Conservation (phyloP, 306 rosid species). For the Quercus engelmannii region DNA sequence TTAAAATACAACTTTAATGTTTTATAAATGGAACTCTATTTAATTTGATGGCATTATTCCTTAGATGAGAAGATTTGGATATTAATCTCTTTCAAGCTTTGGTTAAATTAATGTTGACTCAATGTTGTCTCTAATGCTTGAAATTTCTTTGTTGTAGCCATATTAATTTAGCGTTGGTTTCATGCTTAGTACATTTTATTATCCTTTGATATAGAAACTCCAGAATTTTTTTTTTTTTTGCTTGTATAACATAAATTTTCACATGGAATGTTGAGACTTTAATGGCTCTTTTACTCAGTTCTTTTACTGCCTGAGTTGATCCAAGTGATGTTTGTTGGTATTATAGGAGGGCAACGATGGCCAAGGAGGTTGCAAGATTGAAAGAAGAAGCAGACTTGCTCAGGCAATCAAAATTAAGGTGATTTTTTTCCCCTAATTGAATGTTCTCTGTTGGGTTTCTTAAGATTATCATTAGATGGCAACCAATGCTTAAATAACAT, state of each 20-base stretch:
- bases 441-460: not conserved
- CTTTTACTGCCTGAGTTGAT: not conserved
- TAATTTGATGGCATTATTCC: not conserved
- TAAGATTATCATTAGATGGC: not conserved
- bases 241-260: not conserved
- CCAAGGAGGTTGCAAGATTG: slow-evolving; percentile 45
- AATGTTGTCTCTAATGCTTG: not conserved
- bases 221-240: not conserved
- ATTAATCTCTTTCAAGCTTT: not conserved
- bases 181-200: not conserved
- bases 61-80: not conserved
- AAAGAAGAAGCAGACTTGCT: slow-evolving; percentile 38
- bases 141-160: not conserved
- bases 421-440: not conserved
- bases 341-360: slow-evolving; percentile 55
- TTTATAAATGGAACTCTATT: not conserved
- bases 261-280: not conserved
- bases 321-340: slow-evolving; percentile 12
- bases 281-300: not conserved
- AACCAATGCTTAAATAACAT: slow-evolving; percentile 11
- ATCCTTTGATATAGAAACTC: not conserved
- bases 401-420: slow-evolving; percentile 33
- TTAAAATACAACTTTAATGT: not conserved
- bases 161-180: not conserved
- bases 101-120: not conserved